Conservation (phyloP, 768 basidiomycete genomes). For the Dioszegia crocea region DNA sequence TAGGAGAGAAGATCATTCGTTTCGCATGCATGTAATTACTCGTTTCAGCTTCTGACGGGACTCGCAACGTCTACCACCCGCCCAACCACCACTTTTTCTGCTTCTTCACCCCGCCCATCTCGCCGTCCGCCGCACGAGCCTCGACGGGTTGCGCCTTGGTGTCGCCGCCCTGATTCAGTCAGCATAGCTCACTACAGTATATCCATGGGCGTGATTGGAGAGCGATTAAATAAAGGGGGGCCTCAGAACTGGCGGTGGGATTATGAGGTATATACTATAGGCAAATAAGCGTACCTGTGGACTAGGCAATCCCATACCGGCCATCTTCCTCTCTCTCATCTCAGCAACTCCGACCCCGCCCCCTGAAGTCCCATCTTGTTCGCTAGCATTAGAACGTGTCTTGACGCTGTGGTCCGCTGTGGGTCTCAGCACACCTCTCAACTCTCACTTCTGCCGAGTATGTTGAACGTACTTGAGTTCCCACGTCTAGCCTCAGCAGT, state of each 20-base stretch:
- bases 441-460: not conserved
- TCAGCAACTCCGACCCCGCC: constrained; percentile 46
- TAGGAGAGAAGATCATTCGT: too few species aligned
- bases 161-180: constrained; percentile 23
- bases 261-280: too few species aligned
- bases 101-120: constrained; percentile 5
- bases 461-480: constrained; percentile 31
- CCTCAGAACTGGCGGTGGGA: too few species aligned
- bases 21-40: too few species aligned
- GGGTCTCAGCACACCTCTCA: not conserved
- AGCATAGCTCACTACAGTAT: not conserved
- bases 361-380: constrained; percentile 40
- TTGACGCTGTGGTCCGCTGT: constrained; percentile 37
- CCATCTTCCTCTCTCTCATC: constrained; percentile 49
- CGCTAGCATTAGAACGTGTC: constrained; percentile 32
- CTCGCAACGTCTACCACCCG: constrained; percentile 5
- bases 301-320: constrained; percentile 42
- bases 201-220: too few species aligned
- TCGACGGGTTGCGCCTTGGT: constrained; percentile 29
- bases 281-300: constrained; percentile 39
- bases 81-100: constrained; percentile 9
- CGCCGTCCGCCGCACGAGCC: constrained; percentile 13
- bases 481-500: constrained; percentile 19
- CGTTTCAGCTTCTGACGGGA: too few species aligned
- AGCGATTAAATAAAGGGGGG: too few species aligned